Evolutionary conservation across 371 early-diverging fungal genomes (phyloP), one percentile per base, ranked within the genome.

Genomic region (Dipsacomyces acuminosporus): DNA sequence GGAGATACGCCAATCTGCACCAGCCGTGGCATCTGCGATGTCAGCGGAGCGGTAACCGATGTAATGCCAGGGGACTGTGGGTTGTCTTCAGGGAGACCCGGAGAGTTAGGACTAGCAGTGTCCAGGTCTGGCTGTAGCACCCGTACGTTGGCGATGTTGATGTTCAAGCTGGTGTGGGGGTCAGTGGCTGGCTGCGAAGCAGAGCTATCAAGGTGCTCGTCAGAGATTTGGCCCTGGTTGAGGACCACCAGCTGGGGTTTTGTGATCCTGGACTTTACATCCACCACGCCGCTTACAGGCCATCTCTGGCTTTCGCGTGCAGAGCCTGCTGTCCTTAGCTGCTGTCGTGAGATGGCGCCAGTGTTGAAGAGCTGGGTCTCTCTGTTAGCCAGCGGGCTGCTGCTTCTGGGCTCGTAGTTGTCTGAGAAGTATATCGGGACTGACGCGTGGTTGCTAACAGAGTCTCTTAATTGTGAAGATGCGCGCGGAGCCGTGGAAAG

Each of bases 361-460:
- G 30, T 25, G 33, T 50, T 26, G 19, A 41, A 60, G 15, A 61
- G 38, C 51, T 61, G 49, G 34, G 61, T 61, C 20, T 61, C 56
- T 48, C 65, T 62, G 36, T 44, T 46, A 14, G 41, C 44, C 0
- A 48, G 43, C 5, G 47, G 33, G 30, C 30, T 30, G 11, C 11
- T 30, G 30, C 30, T 5, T 30, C 7, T 30, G 30, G 30, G n/a
- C 8, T 38, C 38, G 38, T 38, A 11, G 38, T 38, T 38, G 14
- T 17, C 17, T n/a, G 66, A 57, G 33, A 57, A 67, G 19, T 62
- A 62, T 17, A 67, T 62, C 4, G 67, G 67, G 19, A 67, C 54
- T 0, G 67, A 67, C 7, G 63, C 51, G 23, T 50, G 67, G 19
- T 56, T 53, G 43, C 23, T 47, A n/a, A n/a, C n/a, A n/a, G n/a